Evolutionary conservation across 495 filamentous ascomycete genomes (phyloP).

Genomic region (Haplographium delicatum): DNA sequence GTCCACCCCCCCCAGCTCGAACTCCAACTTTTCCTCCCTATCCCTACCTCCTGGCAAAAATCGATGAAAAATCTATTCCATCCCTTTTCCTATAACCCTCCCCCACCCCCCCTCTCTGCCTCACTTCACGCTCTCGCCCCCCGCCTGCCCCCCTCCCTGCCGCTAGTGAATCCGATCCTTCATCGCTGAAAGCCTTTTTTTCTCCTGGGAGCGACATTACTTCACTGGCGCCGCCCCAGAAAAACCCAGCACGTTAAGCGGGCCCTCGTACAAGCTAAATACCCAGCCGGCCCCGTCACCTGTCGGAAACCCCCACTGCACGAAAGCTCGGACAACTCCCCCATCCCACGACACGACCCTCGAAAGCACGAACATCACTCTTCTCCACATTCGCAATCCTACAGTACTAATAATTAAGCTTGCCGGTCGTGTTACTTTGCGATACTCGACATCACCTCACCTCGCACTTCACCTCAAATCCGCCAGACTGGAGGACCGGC

Average conservation of each 20-base stretch:
- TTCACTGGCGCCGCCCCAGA: neutral
- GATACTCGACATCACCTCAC: neutral
- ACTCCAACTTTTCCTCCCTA: too few species aligned
- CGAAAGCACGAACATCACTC: slow-evolving; percentile 1
- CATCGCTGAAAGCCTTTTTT: neutral
- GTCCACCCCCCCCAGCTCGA: too few species aligned
- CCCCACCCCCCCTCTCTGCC: too few species aligned
- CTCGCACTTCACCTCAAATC: neutral
- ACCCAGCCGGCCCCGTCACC: neutral
- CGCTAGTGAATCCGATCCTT: too few species aligned
- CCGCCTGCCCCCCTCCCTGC: too few species aligned
- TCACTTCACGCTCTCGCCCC: too few species aligned
- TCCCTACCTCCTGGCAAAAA: too few species aligned
- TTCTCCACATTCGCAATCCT: slow-evolving; percentile 13
- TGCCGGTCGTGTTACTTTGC: slow-evolving; percentile 7
- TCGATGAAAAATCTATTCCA: too few species aligned
- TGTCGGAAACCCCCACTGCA: neutral
- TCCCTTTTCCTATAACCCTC: too few species aligned
- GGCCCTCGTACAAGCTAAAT: too few species aligned
- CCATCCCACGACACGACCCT: slow-evolving; percentile 7
- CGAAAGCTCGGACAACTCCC: slow-evolving; percentile 1
- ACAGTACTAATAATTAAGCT: neutral
- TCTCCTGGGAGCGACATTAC: too few species aligned
- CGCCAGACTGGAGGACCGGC: neutral
- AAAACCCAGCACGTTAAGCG: neutral